These are phyloP conservation scores for Lactuca sativa DNA, from an alignment of 129 eudicot species.

Conservation along the genomic window DNA sequence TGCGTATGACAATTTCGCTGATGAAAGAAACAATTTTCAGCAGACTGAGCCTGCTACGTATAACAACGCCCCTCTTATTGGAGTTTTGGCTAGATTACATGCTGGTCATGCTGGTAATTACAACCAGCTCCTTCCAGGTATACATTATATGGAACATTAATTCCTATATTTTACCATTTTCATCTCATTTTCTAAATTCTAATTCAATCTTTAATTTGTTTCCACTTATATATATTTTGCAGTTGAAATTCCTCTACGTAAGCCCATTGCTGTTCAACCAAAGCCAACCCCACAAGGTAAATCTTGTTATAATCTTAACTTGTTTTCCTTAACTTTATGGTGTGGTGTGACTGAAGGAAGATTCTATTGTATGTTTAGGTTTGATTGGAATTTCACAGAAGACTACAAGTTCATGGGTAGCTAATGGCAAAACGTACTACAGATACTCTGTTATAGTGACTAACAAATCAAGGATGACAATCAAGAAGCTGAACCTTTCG, in stretches of 20 bases:
- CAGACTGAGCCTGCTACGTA: slow-evolving; percentile 48
- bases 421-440: slow-evolving; percentile 67
- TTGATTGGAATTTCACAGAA: slow-evolving; percentile 54
- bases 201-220: not conserved
- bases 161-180: too few relatives aligned
- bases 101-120: slow-evolving; percentile 70
- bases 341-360: not conserved
- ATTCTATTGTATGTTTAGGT: slow-evolving; percentile 9
- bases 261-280: slow-evolving; percentile 33
- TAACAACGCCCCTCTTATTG: slow-evolving; percentile 48
- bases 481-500: slow-evolving; percentile 58
- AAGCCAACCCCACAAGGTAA: slow-evolving; percentile 45
- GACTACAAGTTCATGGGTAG: slow-evolving; percentile 60
- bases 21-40: slow-evolving; percentile 41
- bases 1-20: slow-evolving; percentile 35
- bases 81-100: slow-evolving; percentile 53
- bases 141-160: not conserved
- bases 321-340: not conserved
- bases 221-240: slow-evolving; percentile 13
- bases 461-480: slow-evolving; percentile 66
- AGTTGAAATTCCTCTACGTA: slow-evolving; percentile 65
- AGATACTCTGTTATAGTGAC: slow-evolving; percentile 76
- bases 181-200: not conserved
- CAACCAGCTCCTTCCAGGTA: slow-evolving; percentile 86
- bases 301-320: slow-evolving; percentile 3